Base-by-base conservation (phyloP, 257 asterid species). In the Gentiana macrophylla region DNA sequence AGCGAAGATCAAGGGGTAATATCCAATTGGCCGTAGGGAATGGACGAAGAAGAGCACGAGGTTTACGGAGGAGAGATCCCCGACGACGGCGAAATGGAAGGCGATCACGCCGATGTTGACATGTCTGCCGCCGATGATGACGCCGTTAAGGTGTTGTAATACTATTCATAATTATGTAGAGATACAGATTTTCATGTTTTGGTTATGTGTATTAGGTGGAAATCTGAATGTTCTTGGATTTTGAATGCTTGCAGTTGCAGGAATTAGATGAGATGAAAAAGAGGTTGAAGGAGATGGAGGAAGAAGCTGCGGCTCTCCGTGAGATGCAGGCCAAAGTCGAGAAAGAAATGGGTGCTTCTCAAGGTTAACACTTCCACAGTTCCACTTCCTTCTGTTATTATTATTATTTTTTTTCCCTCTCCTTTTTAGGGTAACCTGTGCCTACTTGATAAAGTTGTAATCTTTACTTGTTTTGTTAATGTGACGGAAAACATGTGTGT, bases 41-140 rank as follows among this genome's bases (percentile, higher is more conserved):
- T 76, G 81, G 81, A 76, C 10, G 81, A 76, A 72, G 81, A 76
- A 49, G 81, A 76, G 73, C 81, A 76, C 41, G 81, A 76, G 60
- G 81, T 76, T 7, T 76, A 76, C 70, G 81, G 81, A 3, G 81
- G 73, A 3, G 81, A 76, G 49, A 68, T 72, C 63, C 78, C 81
- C 46, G 77, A 72, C 62, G 81, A 24, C 24, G 24, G 24, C 24
- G 24, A 24, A 24, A 24, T 76, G 81, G 80, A 75, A 64, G 80
- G 77, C n/a, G 77, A 72, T 34, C 52, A 41, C 59, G 79, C 60
- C 62, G 59, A 72, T 56, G 56, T 72, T 35, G 74, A 72, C 60
- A 68, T 72, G 78, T 49, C 74, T 46, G 13, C 65, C 47, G 69
- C 75, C 55, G 81, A 76, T n/a, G 81, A 72, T 32, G 75, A 62